These are phyloP conservation scores for Cercospora beticola DNA, from an alignment of 2,329 filamentous ascomycete species.

Conservation along the genomic window DNA sequence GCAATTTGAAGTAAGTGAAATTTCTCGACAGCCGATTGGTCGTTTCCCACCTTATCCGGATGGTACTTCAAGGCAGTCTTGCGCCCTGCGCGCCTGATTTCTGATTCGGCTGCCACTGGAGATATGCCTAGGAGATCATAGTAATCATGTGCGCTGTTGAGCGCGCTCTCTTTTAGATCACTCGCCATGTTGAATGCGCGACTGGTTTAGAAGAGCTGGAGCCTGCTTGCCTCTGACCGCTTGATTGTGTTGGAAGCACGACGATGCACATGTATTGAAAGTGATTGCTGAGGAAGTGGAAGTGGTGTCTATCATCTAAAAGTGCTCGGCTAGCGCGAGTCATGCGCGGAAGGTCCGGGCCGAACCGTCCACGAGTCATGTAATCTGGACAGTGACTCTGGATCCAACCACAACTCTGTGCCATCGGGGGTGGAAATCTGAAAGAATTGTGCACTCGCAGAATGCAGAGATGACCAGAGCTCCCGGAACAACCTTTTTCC, in stretches of 20 bases:
- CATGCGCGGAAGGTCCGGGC: background rate
- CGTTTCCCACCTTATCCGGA: slow-evolving; percentile 77
- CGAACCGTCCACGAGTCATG: background rate
- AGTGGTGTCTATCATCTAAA: too few species aligned
- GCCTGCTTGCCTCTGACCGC: background rate
- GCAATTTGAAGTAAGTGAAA: slow-evolving; percentile 85
- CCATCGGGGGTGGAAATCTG: background rate
- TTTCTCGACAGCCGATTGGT: slow-evolving; percentile 65
- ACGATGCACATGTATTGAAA: background rate
- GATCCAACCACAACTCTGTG: background rate
- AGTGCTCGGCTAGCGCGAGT: background rate
- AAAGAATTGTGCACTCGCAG: background rate
- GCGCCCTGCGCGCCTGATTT: slow-evolving; percentile 80
- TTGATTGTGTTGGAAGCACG: background rate
- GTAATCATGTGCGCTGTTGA: slow-evolving; percentile 59
- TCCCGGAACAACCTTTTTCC: background rate
- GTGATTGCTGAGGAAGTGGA: background rate
- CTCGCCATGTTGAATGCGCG: slow-evolving; percentile 34
- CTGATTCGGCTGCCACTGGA: slow-evolving; percentile 63
- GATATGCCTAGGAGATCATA: slow-evolving; percentile 73
- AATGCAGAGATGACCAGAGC: background rate
- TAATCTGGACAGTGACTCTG: background rate
- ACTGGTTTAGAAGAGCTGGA: background rate
- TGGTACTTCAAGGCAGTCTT: slow-evolving; percentile 87
- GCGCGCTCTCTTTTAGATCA: slow-evolving; percentile 46